phyloP scores from a whole-genome alignment of 2,329 filamentous ascomycete genomes.

The Aspergillus flavus region DNA sequence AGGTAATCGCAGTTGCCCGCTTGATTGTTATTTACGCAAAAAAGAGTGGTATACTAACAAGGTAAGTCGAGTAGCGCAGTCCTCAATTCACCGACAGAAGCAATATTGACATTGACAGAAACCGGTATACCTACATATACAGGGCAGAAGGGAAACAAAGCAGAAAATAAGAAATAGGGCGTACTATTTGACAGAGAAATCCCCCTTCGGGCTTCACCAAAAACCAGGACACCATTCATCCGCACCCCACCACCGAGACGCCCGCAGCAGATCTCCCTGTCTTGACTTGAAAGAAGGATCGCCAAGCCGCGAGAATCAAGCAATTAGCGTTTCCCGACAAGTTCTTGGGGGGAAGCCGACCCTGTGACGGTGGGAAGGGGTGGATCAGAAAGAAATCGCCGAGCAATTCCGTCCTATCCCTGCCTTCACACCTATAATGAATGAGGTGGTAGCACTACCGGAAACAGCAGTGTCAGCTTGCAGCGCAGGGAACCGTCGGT shows the following conservation, averaged over 20 bases:
- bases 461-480: background rate
- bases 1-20: background rate
- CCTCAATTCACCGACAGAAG: background rate
- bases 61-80: background rate
- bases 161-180: background rate
- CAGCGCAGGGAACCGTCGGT: background rate
- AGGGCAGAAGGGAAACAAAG: background rate
- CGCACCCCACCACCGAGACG: constrained; percentile 12
- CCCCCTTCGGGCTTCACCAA: constrained; percentile 3
- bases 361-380: background rate
- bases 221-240: constrained; percentile 13
- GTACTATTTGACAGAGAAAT: background rate
- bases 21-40: background rate
- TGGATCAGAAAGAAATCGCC: background rate
- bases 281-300: constrained; percentile 1
- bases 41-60: background rate
- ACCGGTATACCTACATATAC: background rate
- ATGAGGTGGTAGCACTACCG: background rate
- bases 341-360: background rate
- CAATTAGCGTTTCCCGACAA: background rate
- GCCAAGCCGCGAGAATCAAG: background rate
- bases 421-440: background rate
- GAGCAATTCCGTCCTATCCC: background rate
- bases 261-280: constrained; percentile 14
- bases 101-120: background rate